A percentile compares a stretch with the other conserved stretches of the same genome.
Conservation (phyloP, 495 filamentous ascomycete genomes). For the Trichodelitschia bisporula region DNA sequence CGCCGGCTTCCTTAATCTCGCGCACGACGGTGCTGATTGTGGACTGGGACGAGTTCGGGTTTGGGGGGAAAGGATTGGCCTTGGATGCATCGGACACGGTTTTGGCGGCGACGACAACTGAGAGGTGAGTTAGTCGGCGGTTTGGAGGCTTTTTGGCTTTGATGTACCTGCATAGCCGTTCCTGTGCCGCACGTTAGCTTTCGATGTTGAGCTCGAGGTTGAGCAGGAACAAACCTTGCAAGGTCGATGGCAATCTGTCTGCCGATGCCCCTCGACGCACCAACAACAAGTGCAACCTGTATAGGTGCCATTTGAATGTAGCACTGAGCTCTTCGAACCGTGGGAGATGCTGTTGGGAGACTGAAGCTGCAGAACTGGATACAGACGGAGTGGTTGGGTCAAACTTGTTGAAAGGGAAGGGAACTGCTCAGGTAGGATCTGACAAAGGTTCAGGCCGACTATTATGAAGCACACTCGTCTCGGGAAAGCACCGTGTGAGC, state of each 20-base stretch:
- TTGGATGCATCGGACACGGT: slow-evolving; percentile 37
- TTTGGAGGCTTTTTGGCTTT: slow-evolving; percentile 2
- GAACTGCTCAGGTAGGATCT: no score
- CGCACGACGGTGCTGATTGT: slow-evolving; percentile 67
- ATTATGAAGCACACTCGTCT: no score
- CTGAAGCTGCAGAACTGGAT: no score
- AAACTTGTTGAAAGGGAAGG: no score
- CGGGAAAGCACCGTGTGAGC: no score
- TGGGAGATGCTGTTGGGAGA: no score
- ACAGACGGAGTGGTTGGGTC: no score
- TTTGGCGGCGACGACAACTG: slow-evolving; percentile 67
- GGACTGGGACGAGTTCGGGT: slow-evolving; percentile 55
- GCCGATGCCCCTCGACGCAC: slow-evolving; percentile 56
- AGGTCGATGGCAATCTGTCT: slow-evolving; percentile 56
- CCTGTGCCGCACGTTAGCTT: background rate
- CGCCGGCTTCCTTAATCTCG: slow-evolving; percentile 46
- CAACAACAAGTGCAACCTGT: slow-evolving; percentile 42
- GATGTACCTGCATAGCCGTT: slow-evolving; percentile 39
- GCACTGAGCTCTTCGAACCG: background rate
- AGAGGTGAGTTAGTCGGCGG: background rate
- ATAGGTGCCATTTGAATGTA: slow-evolving; percentile 11
- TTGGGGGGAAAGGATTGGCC: slow-evolving; percentile 40
- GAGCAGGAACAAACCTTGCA: slow-evolving; percentile 17
- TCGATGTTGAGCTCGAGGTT: background rate
- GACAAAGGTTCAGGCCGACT: no score